These are phyloP conservation scores for Keithomyces neogunnii DNA, from an alignment of 2,329 filamentous ascomycete genomes.

Conservation along the genomic window DNA sequence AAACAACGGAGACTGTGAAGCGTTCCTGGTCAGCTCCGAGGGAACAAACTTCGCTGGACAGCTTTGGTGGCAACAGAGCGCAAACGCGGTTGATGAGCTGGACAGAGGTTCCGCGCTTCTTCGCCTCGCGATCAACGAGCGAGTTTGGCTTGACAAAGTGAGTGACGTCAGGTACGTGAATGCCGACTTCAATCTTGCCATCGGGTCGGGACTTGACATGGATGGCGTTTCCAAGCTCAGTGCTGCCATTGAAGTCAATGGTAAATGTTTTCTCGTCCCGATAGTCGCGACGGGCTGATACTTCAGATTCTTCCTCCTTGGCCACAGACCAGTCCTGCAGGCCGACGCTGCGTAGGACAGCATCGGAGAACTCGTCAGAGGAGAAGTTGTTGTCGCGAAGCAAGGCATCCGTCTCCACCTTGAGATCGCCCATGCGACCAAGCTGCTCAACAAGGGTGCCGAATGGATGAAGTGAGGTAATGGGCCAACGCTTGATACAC, in stretches of 20 bases:
- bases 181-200: slow-evolving; percentile 85
- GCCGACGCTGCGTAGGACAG: slow-evolving; percentile 85
- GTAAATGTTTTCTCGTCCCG: slow-evolving; percentile 83
- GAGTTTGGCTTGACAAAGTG: slow-evolving; percentile 97
- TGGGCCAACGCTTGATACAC: slow-evolving; percentile 99
- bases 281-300: slow-evolving; percentile 80
- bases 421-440: slow-evolving; percentile 93
- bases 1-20: slow-evolving; percentile 85
- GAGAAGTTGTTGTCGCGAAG: slow-evolving; percentile 98
- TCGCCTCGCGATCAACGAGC: slow-evolving; percentile 90
- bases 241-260: slow-evolving; percentile 79
- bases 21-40: slow-evolving; percentile 81
- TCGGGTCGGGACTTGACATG: slow-evolving; percentile 80
- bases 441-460: slow-evolving; percentile 96
- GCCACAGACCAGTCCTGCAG: slow-evolving; percentile 85
- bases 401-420: slow-evolving; percentile 94
- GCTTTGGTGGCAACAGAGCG: slow-evolving; percentile 79
- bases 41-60: slow-evolving; percentile 82
- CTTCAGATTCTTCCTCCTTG: slow-evolving; percentile 67
- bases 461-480: slow-evolving; percentile 98
- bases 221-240: slow-evolving; percentile 85
- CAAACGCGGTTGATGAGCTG: slow-evolving; percentile 84
- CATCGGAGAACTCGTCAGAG: slow-evolving; percentile 94
- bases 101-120: slow-evolving; percentile 94
- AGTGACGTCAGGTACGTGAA: slow-evolving; percentile 90